Evolutionary conservation across 805 yeast genomes (phyloP).

Genomic region (Candida sonorensis): DNA sequence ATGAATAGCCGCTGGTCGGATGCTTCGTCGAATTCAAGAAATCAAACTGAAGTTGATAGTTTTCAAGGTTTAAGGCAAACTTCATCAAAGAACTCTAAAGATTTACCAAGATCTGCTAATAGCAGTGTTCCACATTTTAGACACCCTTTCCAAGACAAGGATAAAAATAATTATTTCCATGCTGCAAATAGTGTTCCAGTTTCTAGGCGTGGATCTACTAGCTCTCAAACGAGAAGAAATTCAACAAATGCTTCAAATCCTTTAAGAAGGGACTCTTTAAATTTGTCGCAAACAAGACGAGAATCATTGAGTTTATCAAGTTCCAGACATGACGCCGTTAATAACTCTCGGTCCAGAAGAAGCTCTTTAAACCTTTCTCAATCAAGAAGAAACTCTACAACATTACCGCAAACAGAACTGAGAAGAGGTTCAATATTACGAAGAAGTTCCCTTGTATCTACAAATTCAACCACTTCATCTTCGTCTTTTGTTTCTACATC

Average conservation of each 20-base stretch:
- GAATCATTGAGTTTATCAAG: slow-evolving; percentile 3
- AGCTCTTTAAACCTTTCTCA: slow-evolving; percentile 13
- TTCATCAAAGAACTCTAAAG: slow-evolving; percentile 7
- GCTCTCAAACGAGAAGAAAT: slow-evolving; percentile 3
- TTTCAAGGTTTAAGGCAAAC: slow-evolving; percentile 5
- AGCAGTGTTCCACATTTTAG: slow-evolving; percentile 50
- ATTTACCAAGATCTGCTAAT: slow-evolving; percentile 3
- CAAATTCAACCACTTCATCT: slow-evolving; percentile 15
- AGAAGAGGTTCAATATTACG: slow-evolving; percentile 16
- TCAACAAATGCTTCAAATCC: slow-evolving; percentile 2
- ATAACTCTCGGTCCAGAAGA: slow-evolving; percentile 14
- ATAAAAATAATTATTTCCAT: too few relatives aligned
- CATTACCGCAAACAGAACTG: slow-evolving; percentile 6
- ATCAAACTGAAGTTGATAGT: slow-evolving; percentile 7
- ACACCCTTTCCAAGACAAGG: slow-evolving; percentile 58
- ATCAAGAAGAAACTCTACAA: slow-evolving; percentile 12
- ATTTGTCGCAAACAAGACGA: slow-evolving; percentile 4
- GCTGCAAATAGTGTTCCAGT: too few relatives aligned
- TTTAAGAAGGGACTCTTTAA: slow-evolving; percentile 6
- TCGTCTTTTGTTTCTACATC: too few relatives aligned
- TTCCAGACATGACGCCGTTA: slow-evolving; percentile 15
- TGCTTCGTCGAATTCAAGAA: too few relatives aligned
- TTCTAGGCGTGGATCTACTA: too few relatives aligned
- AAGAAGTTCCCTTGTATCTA: slow-evolving; percentile 11
- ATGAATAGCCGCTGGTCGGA: too few relatives aligned